Percentiles rank a stretch among this genome's conserved stretches.
phyloP scores from a whole-genome alignment of 306 rosid species.

The Quercus rubra region DNA sequence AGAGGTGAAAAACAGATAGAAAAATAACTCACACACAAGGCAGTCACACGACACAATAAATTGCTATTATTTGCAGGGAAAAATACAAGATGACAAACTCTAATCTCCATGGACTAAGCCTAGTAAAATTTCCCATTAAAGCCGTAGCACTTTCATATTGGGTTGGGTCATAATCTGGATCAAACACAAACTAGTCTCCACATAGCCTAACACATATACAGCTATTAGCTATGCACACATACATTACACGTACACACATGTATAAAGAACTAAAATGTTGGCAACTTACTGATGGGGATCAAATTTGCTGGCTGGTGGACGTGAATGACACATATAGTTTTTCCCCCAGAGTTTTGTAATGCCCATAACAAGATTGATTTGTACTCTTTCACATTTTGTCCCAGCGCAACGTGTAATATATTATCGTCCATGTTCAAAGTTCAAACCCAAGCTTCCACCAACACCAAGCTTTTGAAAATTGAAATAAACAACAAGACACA shows the following conservation, averaged over 20 bases:
- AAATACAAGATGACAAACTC: too few relatives aligned
- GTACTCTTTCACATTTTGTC: constrained; percentile 40
- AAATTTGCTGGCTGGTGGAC: constrained; percentile 36
- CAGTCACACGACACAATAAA: too few relatives aligned
- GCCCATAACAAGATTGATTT: constrained; percentile 57
- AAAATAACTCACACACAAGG: too few relatives aligned
- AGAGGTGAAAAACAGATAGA: too few relatives aligned
- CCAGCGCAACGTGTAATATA: constrained; percentile 73
- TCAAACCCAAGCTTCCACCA: not conserved
- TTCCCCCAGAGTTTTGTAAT: constrained; percentile 43
- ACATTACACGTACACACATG: not conserved
- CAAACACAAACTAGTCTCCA: too few relatives aligned
- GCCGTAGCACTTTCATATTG: too few relatives aligned
- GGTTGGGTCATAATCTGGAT: too few relatives aligned
- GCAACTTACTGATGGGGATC: constrained; percentile 39
- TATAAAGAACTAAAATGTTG: not conserved
- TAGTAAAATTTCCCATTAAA: too few relatives aligned
- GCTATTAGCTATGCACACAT: too few relatives aligned
- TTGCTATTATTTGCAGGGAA: too few relatives aligned
- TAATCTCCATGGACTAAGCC: too few relatives aligned
- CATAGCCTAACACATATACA: too few relatives aligned
- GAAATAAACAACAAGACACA: not conserved
- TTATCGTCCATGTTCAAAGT: constrained; percentile 16
- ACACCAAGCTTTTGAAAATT: not conserved
- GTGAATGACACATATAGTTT: constrained; percentile 60